Percentiles rank a stretch among this genome's conserved stretches.
These are phyloP conservation scores for Cinchona pubescens DNA, from an alignment of 257 asterid species.

Conservation along the genomic window DNA sequence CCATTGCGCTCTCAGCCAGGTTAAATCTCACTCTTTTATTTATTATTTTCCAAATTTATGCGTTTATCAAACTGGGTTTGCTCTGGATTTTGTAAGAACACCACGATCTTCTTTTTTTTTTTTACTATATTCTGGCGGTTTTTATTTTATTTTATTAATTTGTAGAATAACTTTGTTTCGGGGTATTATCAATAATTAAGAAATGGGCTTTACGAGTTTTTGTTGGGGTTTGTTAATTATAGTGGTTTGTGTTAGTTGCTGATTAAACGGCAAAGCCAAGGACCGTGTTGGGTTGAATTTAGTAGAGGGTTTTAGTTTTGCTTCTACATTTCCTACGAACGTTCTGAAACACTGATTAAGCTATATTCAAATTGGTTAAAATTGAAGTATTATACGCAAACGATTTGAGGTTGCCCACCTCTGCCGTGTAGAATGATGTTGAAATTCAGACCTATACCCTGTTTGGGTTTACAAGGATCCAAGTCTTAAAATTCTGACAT, in stretches of 20 bases:
- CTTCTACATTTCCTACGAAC: background rate
- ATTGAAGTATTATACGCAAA: background rate
- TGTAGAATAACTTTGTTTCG: too few species aligned
- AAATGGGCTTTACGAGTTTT: background rate
- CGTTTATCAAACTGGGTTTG: background rate
- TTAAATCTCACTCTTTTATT: conserved; percentile 9
- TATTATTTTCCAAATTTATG: background rate
- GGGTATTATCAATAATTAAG: background rate
- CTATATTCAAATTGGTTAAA: background rate
- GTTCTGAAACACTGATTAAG: background rate
- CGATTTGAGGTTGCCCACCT: background rate
- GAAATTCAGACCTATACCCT: background rate
- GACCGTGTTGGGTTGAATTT: background rate
- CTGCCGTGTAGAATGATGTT: background rate
- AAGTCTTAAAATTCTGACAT: background rate
- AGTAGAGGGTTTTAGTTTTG: background rate
- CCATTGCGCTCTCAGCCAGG: conserved; percentile 99
- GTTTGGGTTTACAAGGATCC: background rate
- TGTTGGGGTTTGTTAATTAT: background rate
- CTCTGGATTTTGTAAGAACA: background rate
- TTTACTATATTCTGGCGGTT: background rate
- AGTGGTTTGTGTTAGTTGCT: background rate
- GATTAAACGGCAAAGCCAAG: background rate
- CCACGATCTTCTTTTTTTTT: too few species aligned
- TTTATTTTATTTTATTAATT: too few species aligned